Base-by-base conservation (phyloP, 2,329 filamentous ascomycete species). In the Trichophyton schoenleinii region DNA sequence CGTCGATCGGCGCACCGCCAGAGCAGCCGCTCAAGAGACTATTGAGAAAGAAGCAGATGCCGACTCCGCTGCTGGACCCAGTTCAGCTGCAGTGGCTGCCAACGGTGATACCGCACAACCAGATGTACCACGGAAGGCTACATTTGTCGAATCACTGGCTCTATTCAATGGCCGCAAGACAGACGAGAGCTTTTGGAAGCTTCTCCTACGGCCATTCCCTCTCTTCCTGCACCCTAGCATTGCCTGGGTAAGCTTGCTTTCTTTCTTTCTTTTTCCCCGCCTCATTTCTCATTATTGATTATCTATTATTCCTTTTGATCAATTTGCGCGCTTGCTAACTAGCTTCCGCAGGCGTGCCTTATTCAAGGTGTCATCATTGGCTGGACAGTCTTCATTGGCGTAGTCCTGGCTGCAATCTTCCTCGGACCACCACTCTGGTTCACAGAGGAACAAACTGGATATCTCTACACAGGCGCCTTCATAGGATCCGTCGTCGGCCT, bases 351-450 rank as follows among this genome's bases (percentile, higher is more conserved):
- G 74, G 80, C 81, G 15, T 84, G 82, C 68, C 78, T 96, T 2
- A 89, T 91, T 58, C 91, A 96, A 79, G 91, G 91, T 15, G 84
- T 88, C 3, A 83, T 96, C 70, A 96, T 96, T 69, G 92, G 91
- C 65, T 97, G 92, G 91, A 95, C 91, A 0, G 89, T 96, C 15
- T 89, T 96, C 70, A 92, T 95, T 66, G 88, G 89, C 61, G 87
- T 94, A 63, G 84, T 94, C 66, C 77, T 95, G 53, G 87, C 86
- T n/a, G 83, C 86, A 63, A 86, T 95, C 66, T 92, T 94, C 76
- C 81, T 95, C 55, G 86, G 87, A 1, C 86, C 87, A 1, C 89
- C 89, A 0, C 82, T 91, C 46, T 94, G 85, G 78, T 96, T 91
- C 82, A 79, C 84, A 67, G 86, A 94, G 74, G 84, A 89, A 59